Percentiles rank a stretch among this genome's conserved stretches.
phyloP scores from a whole-genome alignment of 192 early-diverging fungal species.

The Backusella morwellensis region DNA sequence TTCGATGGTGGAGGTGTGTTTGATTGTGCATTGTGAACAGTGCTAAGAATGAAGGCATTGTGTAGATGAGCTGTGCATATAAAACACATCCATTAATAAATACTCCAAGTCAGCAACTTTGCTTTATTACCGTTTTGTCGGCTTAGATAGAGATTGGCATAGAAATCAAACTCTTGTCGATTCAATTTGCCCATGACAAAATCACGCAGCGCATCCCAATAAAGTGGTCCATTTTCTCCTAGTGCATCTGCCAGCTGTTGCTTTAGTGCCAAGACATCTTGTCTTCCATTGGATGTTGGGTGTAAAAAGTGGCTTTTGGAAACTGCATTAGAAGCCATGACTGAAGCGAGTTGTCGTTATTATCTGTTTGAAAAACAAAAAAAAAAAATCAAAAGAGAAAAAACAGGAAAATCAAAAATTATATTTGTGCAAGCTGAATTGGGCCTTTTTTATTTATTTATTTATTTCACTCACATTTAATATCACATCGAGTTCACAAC shows the following conservation, averaged over 20 bases:
- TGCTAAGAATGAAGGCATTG: constrained; percentile 76
- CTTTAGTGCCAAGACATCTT: constrained; percentile 56
- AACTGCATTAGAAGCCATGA: not conserved
- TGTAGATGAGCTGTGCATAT: constrained; percentile 50
- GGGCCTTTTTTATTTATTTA: too few species aligned
- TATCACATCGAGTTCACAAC: too few species aligned
- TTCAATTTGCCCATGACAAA: constrained; percentile 76
- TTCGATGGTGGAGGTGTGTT: constrained; percentile 62
- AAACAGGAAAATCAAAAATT: not conserved
- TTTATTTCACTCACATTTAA: too few species aligned
- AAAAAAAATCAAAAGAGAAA: not conserved
- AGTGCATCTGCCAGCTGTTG: constrained; percentile 72
- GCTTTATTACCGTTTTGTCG: constrained; percentile 40
- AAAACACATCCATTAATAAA: not conserved
- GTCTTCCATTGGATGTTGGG: constrained; percentile 44
- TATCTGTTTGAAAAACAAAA: not conserved
- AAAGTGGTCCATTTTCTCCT: constrained; percentile 71
- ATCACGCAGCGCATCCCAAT: constrained; percentile 72
- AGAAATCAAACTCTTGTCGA: constrained; percentile 79
- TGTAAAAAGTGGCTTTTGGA: constrained; percentile 22
- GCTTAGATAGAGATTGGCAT: constrained; percentile 66
- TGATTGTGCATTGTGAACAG: constrained; percentile 74
- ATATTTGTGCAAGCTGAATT: too few species aligned
- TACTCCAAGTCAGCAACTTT: not conserved
- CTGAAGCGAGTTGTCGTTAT: not conserved